Evolutionary conservation across 371 early-diverging fungal genomes (phyloP), one percentile per base, ranked within the genome.

Genomic region (Actinomucor elegans): DNA sequence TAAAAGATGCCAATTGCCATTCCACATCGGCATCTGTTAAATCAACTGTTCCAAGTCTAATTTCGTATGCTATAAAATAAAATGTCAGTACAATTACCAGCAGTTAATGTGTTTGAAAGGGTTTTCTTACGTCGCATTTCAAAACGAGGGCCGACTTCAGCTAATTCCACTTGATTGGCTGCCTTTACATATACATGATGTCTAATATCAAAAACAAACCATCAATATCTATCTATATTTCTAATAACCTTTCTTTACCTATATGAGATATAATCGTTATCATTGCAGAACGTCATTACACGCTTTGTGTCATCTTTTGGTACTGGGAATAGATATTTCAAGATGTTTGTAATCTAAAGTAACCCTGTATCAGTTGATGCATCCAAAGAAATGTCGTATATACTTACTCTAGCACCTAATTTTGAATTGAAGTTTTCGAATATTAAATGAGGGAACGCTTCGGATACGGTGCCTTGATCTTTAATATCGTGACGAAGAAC

Each of bases 111-210:
- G n/a, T n/a, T n/a, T n/a, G n/a, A n/a, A n/a, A n/a, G n/a, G n/a
- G 2, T 12, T 10, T 0, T 71, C 83, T 69, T 79, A 90, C 90
- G 84, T 75, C 91, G 80, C 94, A 98, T 92, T 71, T 98, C 97
- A 66, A 99, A 99, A 38, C 98, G 87, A 32, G 99, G 99, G 0
- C 97, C 97, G n/a, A 97, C 95, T 69, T 97, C 98, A 29, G 93
- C 92, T 40, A 99, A 73, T 59, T 94, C 88, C 1, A 94, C 94
- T 48, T 96, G 90, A 58, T 92, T 93, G 32, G 84, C 87, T 31
- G 87, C 83, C 74, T 94, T 93, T 41, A 86, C 82, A 74, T 80
- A 97, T 14, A 97, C 97, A 75, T 97, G 97, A 64, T 99, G 98
- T 65, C 97, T 86, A 65, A 14, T 27, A 17, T 32, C 21, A n/a